Percentiles rank a stretch among this genome's conserved stretches.
These are phyloP conservation scores for Bryum argenteum DNA, from an alignment of 225 moss, liverwort and hornwort species.

Conservation along the genomic window DNA sequence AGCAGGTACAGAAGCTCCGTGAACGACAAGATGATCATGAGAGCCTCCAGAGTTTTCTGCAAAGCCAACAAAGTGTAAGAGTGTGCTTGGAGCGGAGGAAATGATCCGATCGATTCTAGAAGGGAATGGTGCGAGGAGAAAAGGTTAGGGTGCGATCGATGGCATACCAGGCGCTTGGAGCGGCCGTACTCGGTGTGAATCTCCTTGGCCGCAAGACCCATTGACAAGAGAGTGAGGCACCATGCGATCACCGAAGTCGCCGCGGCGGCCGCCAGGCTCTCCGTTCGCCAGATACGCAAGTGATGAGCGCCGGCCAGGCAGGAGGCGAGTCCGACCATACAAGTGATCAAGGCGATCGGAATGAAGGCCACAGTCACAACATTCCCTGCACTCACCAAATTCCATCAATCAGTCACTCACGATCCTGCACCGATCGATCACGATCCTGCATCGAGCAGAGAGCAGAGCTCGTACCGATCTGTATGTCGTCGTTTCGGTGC, in stretches of 20 bases:
- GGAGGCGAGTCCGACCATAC: slow-evolving; percentile 41
- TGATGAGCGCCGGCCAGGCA: slow-evolving; percentile 45
- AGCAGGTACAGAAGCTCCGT: slow-evolving; percentile 41
- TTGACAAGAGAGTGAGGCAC: slow-evolving; percentile 42
- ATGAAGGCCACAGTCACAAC: slow-evolving; percentile 20
- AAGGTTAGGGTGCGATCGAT: no score
- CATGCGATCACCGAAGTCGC: slow-evolving; percentile 44
- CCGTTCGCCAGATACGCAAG: slow-evolving; percentile 40
- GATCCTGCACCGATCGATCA: no score
- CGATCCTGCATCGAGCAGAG: no score
- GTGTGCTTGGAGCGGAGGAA: no score
- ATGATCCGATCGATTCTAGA: not conserved
- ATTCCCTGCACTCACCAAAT: slow-evolving; percentile 32
- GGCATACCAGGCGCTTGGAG: slow-evolving; percentile 31
- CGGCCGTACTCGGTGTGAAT: slow-evolving; percentile 26
- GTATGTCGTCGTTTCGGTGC: not conserved
- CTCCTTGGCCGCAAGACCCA: slow-evolving; percentile 39
- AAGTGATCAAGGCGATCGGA: slow-evolving; percentile 32
- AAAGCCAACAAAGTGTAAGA: not conserved
- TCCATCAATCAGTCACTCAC: no score
- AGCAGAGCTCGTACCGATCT: not conserved
- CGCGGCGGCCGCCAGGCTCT: slow-evolving; percentile 40
- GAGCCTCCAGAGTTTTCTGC: slow-evolving; percentile 45
- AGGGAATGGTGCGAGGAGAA: not conserved
- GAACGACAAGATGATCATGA: slow-evolving; percentile 39